These are phyloP conservation scores for Aspergillus sp. DNA, from an alignment of 2,329 filamentous ascomycete species.

Conservation along the genomic window DNA sequence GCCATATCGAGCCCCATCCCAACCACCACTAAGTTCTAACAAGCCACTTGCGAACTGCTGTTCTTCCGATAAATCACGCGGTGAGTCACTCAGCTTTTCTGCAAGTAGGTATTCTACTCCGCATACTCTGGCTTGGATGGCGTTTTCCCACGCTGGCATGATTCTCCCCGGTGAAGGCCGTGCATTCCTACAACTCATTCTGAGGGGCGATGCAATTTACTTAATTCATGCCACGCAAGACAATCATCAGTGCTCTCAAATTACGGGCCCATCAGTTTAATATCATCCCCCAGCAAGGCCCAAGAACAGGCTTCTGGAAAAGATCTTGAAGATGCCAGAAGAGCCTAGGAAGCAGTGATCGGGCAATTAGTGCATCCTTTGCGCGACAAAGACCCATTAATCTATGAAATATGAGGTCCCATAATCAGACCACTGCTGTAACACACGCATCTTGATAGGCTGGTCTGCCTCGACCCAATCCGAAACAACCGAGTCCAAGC, in stretches of 20 bases:
- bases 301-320: neutral
- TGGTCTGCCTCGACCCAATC: neutral
- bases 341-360: neutral
- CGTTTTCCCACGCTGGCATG: too few species aligned
- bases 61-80: slow-evolving; percentile 7
- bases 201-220: too few species aligned
- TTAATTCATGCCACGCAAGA: neutral
- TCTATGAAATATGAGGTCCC: too few species aligned
- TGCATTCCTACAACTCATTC: too few species aligned
- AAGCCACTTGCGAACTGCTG: slow-evolving; percentile 4
- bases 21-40: neutral
- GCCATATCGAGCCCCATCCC: slow-evolving; percentile 7
- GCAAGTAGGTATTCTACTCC: too few species aligned
- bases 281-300: neutral
- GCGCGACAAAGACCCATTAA: neutral
- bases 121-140: neutral
- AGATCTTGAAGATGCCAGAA: neutral
- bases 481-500: neutral
- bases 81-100: neutral
- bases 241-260: neutral
- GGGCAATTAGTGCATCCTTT: neutral
- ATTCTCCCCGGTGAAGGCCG: too few species aligned
- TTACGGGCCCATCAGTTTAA: neutral
- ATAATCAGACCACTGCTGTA: slow-evolving; percentile 6
- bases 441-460: neutral